A percentile compares a stretch with the other conserved stretches of the same genome.
phyloP scores from a whole-genome alignment of 2,329 filamentous ascomycete species.

The Fusarium irregulare region DNA sequence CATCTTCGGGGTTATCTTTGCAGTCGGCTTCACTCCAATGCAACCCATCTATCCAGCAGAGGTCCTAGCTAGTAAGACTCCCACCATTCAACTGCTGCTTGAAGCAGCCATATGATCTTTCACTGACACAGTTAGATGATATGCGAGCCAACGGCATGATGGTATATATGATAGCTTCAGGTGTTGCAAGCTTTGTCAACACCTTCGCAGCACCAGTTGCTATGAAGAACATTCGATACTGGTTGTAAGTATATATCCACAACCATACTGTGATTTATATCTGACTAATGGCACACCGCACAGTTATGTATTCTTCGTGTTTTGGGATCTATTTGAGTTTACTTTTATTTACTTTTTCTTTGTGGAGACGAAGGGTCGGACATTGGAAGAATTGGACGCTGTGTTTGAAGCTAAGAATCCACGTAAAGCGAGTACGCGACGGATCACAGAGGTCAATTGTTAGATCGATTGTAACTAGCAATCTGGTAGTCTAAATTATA shows the following conservation, averaged over 20 bases:
- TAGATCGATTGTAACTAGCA: not conserved
- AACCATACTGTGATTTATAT: rapidly evolving
- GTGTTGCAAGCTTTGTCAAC: slow-evolving; percentile 32
- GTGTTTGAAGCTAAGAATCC: slow-evolving; percentile 4
- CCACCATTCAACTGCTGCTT: rapidly evolving
- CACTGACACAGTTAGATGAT: slow-evolving; percentile 5
- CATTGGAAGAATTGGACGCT: not conserved
- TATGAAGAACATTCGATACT: slow-evolving; percentile 33
- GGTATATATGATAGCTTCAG: slow-evolving; percentile 23
- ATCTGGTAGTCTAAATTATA: not conserved
- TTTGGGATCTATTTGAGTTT: slow-evolving; percentile 19
- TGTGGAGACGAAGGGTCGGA: slow-evolving; percentile 3
- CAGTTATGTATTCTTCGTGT: slow-evolving; percentile 18
- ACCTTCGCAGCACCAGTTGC: slow-evolving; percentile 36
- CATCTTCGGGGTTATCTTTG: slow-evolving; percentile 10
- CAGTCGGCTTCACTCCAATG: slow-evolving; percentile 12
- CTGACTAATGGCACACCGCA: rapidly evolving
- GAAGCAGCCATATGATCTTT: not conserved
- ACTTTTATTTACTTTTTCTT: slow-evolving; percentile 10
- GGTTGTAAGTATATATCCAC: not conserved
- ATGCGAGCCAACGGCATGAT: slow-evolving; percentile 41
- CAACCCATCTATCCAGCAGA: slow-evolving; percentile 20
- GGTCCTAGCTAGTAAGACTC: not conserved
- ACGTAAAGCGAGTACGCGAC: slow-evolving; percentile 7
- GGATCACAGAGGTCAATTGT: not conserved